These are phyloP conservation scores for Sphaerosporella brunnea DNA, from an alignment of 495 filamentous ascomycete species.

Conservation along the genomic window DNA sequence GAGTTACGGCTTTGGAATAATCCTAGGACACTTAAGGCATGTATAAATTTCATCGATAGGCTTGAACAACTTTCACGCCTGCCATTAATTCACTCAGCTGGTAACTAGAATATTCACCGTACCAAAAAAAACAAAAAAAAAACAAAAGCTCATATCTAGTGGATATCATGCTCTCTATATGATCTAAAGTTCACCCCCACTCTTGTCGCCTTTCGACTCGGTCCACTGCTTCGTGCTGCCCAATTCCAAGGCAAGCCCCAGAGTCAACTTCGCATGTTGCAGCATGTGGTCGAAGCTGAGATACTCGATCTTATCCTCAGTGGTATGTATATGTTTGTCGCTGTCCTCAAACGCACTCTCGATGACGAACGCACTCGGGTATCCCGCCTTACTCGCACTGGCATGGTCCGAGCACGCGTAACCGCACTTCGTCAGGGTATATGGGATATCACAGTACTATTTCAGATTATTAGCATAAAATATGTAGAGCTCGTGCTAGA, in stretches of 20 bases:
- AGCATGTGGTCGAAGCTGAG: slow-evolving; percentile 95
- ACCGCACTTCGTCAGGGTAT: slow-evolving; percentile 79
- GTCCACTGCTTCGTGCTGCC: slow-evolving; percentile 4
- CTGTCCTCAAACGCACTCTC: slow-evolving; percentile 44
- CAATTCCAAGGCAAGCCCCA: slow-evolving; percentile 71
- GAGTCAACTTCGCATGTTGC: slow-evolving; percentile 82
- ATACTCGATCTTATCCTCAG: slow-evolving; percentile 72
- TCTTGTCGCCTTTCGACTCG: too few species aligned
- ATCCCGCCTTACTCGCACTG: slow-evolving; percentile 51
- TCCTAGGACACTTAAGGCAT: too few species aligned
- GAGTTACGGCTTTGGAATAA: too few species aligned
- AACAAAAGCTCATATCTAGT: too few species aligned
- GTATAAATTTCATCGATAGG: too few species aligned
- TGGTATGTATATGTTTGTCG: slow-evolving; percentile 78
- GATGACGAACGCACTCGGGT: slow-evolving; percentile 89
- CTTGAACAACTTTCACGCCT: too few species aligned
- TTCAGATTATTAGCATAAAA: slow-evolving; percentile 26
- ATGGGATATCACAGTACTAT: slow-evolving; percentile 89
- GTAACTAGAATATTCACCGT: too few species aligned
- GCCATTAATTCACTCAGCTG: too few species aligned
- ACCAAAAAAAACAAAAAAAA: too few species aligned
- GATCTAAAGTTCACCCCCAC: too few species aligned
- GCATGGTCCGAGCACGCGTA: slow-evolving; percentile 97
- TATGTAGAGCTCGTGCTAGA: not conserved
- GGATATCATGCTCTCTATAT: too few species aligned